Evolutionary conservation across 495 filamentous ascomycete genomes (phyloP).

Genomic region (Pseudomonodictys pantanalensis): DNA sequence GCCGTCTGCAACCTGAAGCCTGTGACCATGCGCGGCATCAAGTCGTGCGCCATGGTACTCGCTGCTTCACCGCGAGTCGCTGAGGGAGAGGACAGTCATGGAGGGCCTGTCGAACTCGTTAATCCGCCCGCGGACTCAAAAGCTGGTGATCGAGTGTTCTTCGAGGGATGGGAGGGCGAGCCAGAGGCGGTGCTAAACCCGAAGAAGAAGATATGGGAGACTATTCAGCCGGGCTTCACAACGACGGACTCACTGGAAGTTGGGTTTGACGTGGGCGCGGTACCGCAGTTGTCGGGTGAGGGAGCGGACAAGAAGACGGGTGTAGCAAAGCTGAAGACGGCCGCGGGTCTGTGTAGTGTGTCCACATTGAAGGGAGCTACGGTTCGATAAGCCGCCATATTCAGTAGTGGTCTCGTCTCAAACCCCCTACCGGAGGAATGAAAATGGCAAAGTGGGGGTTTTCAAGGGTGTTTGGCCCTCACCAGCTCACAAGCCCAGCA

Average conservation of each 20-base stretch:
- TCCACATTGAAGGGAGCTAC: conserved; percentile 39
- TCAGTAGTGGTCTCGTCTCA: too few relatives aligned
- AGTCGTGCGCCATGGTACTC: conserved; percentile 92
- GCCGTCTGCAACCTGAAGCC: conserved; percentile 97
- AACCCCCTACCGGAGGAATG: too few relatives aligned
- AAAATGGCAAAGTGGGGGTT: too few relatives aligned
- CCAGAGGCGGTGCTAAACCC: conserved; percentile 92
- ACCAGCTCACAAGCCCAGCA: too few relatives aligned
- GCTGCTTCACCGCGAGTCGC: conserved; percentile 78
- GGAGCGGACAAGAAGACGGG: conserved; percentile 45
- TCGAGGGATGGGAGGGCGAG: conserved; percentile 91
- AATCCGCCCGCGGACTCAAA: conserved; percentile 73
- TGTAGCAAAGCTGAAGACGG: conserved; percentile 41
- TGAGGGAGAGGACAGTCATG: conserved; percentile 81
- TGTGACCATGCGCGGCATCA: conserved; percentile 97
- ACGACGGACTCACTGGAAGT: conserved; percentile 78
- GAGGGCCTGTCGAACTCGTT: conserved; percentile 89
- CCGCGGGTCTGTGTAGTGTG: conserved; percentile 41
- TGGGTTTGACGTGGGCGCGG: conserved; percentile 64
- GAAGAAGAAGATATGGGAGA: conserved; percentile 99
- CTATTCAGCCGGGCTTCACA: conserved; percentile 87
- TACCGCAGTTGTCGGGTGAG: conserved; percentile 59
- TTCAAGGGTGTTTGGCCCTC: too few relatives aligned
- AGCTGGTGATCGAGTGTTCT: conserved; percentile 83
- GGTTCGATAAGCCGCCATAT: conserved; percentile 21